Conservation (phyloP, 1,284 basidiomycete genomes). For the Leccinum fallax region DNA sequence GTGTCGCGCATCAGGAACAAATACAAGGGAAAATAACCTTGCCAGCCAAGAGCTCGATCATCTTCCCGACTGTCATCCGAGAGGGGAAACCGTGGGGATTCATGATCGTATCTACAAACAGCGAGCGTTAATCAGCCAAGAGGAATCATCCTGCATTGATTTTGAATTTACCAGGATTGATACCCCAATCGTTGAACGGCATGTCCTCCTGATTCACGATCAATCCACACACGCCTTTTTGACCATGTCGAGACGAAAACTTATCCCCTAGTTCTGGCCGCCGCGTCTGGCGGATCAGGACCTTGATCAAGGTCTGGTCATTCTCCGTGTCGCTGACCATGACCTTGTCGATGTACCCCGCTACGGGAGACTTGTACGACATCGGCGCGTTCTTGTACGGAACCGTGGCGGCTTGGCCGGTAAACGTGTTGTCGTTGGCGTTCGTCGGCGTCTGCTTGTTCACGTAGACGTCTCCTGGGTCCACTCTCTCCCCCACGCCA, state of each 20-base stretch:
- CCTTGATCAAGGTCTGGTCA: constrained; percentile 98
- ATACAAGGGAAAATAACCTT: constrained; percentile 59
- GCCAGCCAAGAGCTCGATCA: constrained; percentile 98
- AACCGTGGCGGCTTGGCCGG: constrained; percentile 75
- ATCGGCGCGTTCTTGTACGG: constrained; percentile 90
- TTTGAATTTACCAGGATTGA: constrained; percentile 69
- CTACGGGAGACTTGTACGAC: constrained; percentile 90
- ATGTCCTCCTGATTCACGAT: constrained; percentile 99
- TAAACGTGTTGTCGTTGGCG: constrained; percentile 83
- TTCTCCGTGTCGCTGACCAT: constrained; percentile 95
- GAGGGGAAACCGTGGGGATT: constrained; percentile 99
- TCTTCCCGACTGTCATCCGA: constrained; percentile 99
- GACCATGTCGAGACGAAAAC: constrained; percentile 97
- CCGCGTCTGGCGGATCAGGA: constrained; percentile 96
- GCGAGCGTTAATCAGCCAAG: constrained; percentile 10
- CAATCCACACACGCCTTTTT: constrained; percentile 98
- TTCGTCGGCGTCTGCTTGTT: constrained; percentile 97
- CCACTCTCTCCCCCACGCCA: constrained; percentile 92
- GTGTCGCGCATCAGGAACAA: not conserved
- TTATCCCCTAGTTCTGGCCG: constrained; percentile 98
- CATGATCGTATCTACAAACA: constrained; percentile 90
- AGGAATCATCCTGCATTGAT: not conserved
- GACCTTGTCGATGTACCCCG: constrained; percentile 96
- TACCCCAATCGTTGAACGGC: constrained; percentile 99
- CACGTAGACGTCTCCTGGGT: constrained; percentile 93